phyloP scores from a whole-genome alignment of 345 rosid genomes.

The Gynandropsis gynandra region DNA sequence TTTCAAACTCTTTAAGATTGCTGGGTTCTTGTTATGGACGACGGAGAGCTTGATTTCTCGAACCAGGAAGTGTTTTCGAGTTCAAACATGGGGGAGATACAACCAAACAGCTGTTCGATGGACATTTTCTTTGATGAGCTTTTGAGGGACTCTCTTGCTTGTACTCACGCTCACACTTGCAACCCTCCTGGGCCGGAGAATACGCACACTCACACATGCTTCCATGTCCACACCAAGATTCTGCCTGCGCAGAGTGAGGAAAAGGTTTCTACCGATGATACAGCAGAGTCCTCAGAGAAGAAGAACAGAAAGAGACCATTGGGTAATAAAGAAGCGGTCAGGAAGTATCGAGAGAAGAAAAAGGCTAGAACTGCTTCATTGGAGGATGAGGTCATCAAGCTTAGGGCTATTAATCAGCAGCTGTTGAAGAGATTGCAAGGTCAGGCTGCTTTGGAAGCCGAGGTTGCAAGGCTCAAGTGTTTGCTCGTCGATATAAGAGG shows the following conservation, averaged over 20 bases:
- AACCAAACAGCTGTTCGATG: conserved; percentile 51
- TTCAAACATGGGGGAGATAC: conserved; percentile 30
- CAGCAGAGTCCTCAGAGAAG: conserved; percentile 53
- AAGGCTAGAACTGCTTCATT: conserved; percentile 84
- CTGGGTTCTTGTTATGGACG: conserved; percentile 46
- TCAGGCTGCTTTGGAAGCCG: conserved; percentile 85
- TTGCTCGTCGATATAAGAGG: conserved; percentile 92
- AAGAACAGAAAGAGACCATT: conserved; percentile 59
- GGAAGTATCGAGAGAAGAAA: conserved; percentile 94
- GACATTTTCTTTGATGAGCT: conserved; percentile 63
- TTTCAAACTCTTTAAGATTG: neutral
- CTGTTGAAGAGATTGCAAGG: conserved; percentile 78
- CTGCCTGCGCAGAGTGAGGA: conserved; percentile 52
- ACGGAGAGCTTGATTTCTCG: conserved; percentile 84
- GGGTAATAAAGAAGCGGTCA: conserved; percentile 87
- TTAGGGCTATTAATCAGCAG: conserved; percentile 76
- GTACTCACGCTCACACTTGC: conserved; percentile 92
- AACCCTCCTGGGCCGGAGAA: conserved; percentile 94
- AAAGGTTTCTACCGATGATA: conserved; percentile 58
- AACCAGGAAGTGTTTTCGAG: conserved; percentile 49
- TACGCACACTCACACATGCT: conserved; percentile 88
- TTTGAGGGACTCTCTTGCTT: conserved; percentile 61
- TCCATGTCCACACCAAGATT: conserved; percentile 81
- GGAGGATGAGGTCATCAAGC: conserved; percentile 67
- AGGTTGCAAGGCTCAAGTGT: conserved; percentile 85